phyloP scores from a whole-genome alignment of 1,284 basidiomycete species.

The Calocybe gambosa region DNA sequence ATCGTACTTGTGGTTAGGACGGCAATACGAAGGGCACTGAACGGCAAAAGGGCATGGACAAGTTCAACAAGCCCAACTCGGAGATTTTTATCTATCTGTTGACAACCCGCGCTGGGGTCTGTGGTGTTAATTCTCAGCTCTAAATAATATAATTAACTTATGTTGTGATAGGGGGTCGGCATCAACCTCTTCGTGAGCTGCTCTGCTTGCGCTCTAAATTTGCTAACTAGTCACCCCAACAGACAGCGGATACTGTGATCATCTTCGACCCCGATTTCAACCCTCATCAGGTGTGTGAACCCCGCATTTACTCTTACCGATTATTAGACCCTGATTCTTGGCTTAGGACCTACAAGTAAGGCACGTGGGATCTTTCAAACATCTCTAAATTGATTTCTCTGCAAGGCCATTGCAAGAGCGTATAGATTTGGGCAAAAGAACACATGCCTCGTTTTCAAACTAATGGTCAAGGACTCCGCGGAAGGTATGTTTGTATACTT shows the following conservation, averaged over 20 bases:
- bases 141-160: conserved; percentile 6
- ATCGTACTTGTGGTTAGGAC: conserved; percentile 80
- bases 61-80: conserved; percentile 93
- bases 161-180: conserved; percentile 58
- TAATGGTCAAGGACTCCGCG: conserved; percentile 86
- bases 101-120: conserved; percentile 96
- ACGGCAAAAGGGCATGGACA: conserved; percentile 93
- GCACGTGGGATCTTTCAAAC: neutral
- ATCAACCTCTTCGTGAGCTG: conserved; percentile 71
- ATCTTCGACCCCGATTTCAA: conserved; percentile 94
- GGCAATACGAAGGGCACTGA: conserved; percentile 95
- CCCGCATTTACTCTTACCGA: conserved; percentile 1
- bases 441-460: conserved; percentile 83
- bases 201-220: neutral
- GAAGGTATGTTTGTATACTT: conserved; percentile 52
- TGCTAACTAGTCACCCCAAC: neutral
- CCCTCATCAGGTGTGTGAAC: conserved; percentile 70
- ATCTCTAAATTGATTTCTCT: neutral
- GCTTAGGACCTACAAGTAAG: conserved; percentile 65
- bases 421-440: conserved; percentile 82
- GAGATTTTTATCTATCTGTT: conserved; percentile 98
- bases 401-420: conserved; percentile 82
- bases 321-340: conserved; percentile 5
- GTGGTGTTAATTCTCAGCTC: conserved; percentile 85
- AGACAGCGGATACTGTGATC: conserved; percentile 87